Conservation (phyloP, 2,329 filamentous ascomycete species). For the Cytospora mali region DNA sequence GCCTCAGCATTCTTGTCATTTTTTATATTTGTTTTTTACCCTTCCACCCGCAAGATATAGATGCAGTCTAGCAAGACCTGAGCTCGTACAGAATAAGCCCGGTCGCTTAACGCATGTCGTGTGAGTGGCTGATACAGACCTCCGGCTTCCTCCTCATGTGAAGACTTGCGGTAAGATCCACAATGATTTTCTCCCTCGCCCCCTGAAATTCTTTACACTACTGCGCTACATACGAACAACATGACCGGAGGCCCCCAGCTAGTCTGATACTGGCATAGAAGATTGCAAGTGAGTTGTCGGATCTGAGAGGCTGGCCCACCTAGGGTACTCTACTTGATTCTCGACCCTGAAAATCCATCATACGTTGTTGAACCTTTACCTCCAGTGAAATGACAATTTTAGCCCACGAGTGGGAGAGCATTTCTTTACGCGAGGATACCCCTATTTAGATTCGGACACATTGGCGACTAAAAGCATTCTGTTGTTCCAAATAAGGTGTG, state of each 20-base stretch:
- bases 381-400: too few species aligned
- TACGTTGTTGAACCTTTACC: too few species aligned
- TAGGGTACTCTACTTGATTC: neutral
- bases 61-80: neutral
- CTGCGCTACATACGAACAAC: neutral
- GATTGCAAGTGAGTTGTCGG: neutral
- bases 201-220: neutral
- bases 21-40: neutral
- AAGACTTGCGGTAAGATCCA: neutral
- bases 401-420: too few species aligned
- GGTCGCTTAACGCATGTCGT: neutral
- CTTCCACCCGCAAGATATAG: neutral
- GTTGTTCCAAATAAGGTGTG: too few species aligned
- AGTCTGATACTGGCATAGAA: conserved; percentile 8
- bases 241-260: neutral
- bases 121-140: neutral
- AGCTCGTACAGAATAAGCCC: neutral
- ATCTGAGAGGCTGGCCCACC: neutral
- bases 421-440: too few species aligned
- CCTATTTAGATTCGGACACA: too few species aligned
- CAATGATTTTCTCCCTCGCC: neutral
- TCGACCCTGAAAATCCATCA: neutral
- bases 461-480: too few species aligned
- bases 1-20: too few species aligned
- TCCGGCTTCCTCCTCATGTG: neutral